A percentile compares a stretch with the other conserved stretches of the same genome.
These are phyloP conservation scores for Scenedesmus sp. DNA, from an alignment of 163 green algal species.

Conservation along the genomic window DNA sequence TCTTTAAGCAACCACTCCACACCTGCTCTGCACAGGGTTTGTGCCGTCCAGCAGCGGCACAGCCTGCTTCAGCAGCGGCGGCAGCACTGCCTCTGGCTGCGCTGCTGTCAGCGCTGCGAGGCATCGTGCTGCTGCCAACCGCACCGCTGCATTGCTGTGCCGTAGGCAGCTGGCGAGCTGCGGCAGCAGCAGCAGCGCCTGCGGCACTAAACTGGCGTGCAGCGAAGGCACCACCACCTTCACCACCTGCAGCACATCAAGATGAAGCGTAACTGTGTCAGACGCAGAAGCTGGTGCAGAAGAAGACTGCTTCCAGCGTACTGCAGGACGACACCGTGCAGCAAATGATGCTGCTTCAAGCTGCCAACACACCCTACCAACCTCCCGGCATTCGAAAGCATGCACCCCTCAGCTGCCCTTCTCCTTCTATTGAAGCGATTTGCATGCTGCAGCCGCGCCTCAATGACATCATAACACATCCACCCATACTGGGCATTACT, in stretches of 20 bases:
- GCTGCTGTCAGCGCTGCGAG: slow-evolving; percentile 46
- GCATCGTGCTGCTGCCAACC: slow-evolving; percentile 64
- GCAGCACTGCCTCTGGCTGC: slow-evolving; percentile 60
- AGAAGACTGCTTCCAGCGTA: background rate
- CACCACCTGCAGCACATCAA: slow-evolving; percentile 70
- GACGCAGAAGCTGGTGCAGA: background rate
- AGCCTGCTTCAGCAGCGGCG: slow-evolving; percentile 61
- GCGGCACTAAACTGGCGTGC: slow-evolving; percentile 64
- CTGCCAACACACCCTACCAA: background rate
- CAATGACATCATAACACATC: background rate
- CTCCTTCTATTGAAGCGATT: too few species aligned
- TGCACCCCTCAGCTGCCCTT: background rate
- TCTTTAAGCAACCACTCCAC: background rate
- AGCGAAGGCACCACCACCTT: slow-evolving; percentile 71
- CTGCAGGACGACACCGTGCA: background rate
- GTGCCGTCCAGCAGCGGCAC: slow-evolving; percentile 71
- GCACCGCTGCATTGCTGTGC: slow-evolving; percentile 67
- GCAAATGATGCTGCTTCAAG: background rate
- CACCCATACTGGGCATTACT: background rate
- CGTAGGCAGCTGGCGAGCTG: slow-evolving; percentile 61
- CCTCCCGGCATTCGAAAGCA: background rate
- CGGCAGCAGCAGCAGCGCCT: slow-evolving; percentile 69
- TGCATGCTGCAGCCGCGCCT: background rate
- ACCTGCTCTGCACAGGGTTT: slow-evolving; percentile 8
- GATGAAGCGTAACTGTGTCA: too few species aligned